Evolutionary conservation across 2,329 filamentous ascomycete species (phyloP).

Genomic region (Penicillium frequentans): DNA sequence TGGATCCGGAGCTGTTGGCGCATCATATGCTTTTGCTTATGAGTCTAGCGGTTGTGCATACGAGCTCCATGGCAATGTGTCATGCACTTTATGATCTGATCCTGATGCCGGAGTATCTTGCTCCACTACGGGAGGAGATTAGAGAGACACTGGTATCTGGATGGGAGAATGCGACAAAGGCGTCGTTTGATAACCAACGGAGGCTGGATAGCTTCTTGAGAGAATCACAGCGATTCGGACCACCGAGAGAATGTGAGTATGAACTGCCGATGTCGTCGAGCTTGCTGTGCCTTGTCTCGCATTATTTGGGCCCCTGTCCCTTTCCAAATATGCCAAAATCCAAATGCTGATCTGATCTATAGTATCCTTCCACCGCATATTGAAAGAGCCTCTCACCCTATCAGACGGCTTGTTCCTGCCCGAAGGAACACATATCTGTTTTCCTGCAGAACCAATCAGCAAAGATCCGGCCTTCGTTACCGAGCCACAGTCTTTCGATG

Average conservation of each 20-base stretch:
- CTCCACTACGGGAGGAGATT: conserved; percentile 54
- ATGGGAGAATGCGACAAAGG: conserved; percentile 26
- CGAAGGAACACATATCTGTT: conserved; percentile 27
- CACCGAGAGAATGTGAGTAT: conserved; percentile 27
- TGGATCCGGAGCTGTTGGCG: conserved; percentile 23
- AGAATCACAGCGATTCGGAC: conserved; percentile 30
- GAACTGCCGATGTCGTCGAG: not conserved
- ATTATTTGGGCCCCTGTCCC: not conserved
- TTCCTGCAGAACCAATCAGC: conserved; percentile 30
- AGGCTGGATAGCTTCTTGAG: conserved; percentile 31
- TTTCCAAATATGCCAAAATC: not conserved
- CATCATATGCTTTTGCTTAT: conserved; percentile 28
- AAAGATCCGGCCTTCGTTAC: conserved; percentile 24
- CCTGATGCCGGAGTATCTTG: conserved; percentile 50
- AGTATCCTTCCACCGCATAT: conserved; percentile 32
- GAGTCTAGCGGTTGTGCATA: conserved; percentile 29
- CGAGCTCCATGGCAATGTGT: conserved; percentile 29
- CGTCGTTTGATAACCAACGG: conserved; percentile 17
- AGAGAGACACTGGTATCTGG: conserved; percentile 22
- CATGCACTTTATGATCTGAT: conserved; percentile 55
- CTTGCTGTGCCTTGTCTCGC: not conserved
- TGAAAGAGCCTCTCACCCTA: conserved; percentile 23
- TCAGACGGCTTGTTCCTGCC: conserved; percentile 26
- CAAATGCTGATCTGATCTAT: not conserved
- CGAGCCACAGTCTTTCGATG: conserved; percentile 24